Evolutionary conservation across 257 asterid genomes (phyloP).

Genomic region (Cordia subcordata): DNA sequence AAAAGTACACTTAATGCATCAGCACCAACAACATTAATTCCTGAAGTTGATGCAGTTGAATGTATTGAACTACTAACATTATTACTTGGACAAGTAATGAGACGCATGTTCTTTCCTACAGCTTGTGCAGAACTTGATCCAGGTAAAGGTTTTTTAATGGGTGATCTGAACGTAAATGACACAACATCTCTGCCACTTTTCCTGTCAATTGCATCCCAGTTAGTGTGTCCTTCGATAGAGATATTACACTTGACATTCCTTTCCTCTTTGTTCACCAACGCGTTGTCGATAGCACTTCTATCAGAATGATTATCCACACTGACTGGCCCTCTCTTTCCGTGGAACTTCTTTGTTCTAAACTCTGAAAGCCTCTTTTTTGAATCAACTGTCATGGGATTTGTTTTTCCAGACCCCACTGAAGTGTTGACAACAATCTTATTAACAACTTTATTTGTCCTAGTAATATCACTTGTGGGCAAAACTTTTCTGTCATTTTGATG

Average conservation of each 20-base stretch:
- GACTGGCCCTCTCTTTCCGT: slow-evolving; percentile 38
- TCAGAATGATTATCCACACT: slow-evolving; percentile 31
- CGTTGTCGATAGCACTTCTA: slow-evolving; percentile 28
- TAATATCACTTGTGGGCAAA: slow-evolving; percentile 28
- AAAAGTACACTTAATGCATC: slow-evolving; percentile 85
- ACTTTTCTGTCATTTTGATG: slow-evolving; percentile 43
- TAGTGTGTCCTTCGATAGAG: slow-evolving; percentile 41
- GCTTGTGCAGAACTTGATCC: slow-evolving; percentile 34
- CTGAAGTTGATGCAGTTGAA: slow-evolving; percentile 43
- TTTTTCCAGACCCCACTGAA: slow-evolving; percentile 46
- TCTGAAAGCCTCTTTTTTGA: slow-evolving; percentile 53
- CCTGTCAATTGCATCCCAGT: slow-evolving; percentile 61
- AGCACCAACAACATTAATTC: slow-evolving; percentile 45
- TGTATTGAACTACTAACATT: slow-evolving; percentile 30
- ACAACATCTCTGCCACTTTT: slow-evolving; percentile 68
- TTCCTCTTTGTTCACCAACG: slow-evolving; percentile 30
- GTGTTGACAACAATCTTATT: slow-evolving; percentile 51
- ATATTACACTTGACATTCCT: slow-evolving; percentile 48
- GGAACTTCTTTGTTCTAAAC: slow-evolving; percentile 33
- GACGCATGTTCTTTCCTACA: slow-evolving; percentile 33
- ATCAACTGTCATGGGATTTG: slow-evolving; percentile 45
- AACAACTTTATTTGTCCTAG: slow-evolving; percentile 48
- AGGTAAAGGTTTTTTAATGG: slow-evolving; percentile 61
- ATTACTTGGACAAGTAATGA: slow-evolving; percentile 27
- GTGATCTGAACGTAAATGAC: slow-evolving; percentile 95